Conservation (phyloP, 192 early-diverging fungal species). For the Rhizophagus sp. region DNA sequence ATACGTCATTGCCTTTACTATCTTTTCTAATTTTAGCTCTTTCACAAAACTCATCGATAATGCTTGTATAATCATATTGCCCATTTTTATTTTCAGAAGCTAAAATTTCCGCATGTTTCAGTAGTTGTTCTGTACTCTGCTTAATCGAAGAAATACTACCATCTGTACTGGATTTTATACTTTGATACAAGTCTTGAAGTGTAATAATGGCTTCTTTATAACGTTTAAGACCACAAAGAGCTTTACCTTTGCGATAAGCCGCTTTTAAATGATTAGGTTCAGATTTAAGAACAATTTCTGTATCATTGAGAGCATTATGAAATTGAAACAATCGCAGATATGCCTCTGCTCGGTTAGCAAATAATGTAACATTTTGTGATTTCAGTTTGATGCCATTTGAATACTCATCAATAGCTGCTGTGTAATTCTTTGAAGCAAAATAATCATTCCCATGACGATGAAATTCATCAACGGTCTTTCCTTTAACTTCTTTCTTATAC, state of each 20-base stretch:
- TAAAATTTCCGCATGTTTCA: neutral
- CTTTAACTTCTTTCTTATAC: no score
- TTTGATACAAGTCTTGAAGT: neutral
- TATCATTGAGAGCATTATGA: neutral
- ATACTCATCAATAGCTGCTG: no score
- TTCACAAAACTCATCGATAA: constrained; percentile 1
- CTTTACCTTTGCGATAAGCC: no score
- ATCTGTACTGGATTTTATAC: neutral
- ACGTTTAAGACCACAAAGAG: no score
- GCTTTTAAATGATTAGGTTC: constrained; percentile 1
- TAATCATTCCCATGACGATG: neutral
- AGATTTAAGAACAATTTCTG: neutral
- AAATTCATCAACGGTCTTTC: neutral
- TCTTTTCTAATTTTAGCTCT: neutral
- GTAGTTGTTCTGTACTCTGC: no score
- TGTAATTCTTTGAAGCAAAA: neutral
- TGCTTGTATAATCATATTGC: neutral
- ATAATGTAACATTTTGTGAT: no score
- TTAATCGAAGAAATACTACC: neutral
- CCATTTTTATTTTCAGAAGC: neutral
- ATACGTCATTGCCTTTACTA: neutral
- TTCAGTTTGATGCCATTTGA: no score
- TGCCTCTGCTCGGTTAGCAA: neutral
- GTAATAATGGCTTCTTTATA: neutral
- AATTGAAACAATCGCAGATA: neutral